These are phyloP conservation scores for Calocybe indica DNA, from an alignment of 768 basidiomycete genomes.

Conservation along the genomic window DNA sequence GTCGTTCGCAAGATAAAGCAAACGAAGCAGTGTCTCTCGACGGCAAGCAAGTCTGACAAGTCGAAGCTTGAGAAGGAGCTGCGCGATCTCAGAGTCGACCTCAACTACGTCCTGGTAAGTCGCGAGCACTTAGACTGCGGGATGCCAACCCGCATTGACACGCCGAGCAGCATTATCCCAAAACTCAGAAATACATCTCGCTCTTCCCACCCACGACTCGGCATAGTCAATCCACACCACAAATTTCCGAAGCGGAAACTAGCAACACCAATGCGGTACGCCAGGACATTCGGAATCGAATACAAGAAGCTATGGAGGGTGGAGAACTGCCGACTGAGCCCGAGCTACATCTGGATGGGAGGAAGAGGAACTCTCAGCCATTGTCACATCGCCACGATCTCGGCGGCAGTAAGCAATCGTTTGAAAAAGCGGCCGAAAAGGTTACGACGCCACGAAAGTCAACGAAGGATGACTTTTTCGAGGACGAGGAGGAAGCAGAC, in stretches of 20 bases:
- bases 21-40: constrained; percentile 46
- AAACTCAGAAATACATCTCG: constrained; percentile 82
- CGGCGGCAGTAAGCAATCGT: constrained; percentile 7
- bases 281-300: constrained; percentile 52
- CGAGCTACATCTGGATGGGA: constrained; percentile 35
- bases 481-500: constrained; percentile 1
- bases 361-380: constrained; percentile 6
- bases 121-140: background rate
- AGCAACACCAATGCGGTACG: constrained; percentile 44
- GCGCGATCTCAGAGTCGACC: constrained; percentile 67
- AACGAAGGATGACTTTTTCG: constrained; percentile 5
- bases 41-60: constrained; percentile 28
- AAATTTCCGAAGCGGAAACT: constrained; percentile 17
- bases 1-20: constrained; percentile 72
- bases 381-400: background rate
- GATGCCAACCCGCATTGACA: background rate
- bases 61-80: constrained; percentile 44
- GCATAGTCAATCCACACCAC: constrained; percentile 20
- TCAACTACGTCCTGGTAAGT: constrained; percentile 83
- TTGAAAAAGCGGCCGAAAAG: background rate
- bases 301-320: constrained; percentile 51
- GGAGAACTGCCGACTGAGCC: constrained; percentile 58
- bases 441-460: constrained; percentile 1
- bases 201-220: constrained; percentile 74
- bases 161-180: constrained; percentile 66